Percentiles rank a stretch among this genome's conserved stretches.
phyloP scores from a whole-genome alignment of 2,329 filamentous ascomycete genomes.

The Microdochium trichocladiopsis region DNA sequence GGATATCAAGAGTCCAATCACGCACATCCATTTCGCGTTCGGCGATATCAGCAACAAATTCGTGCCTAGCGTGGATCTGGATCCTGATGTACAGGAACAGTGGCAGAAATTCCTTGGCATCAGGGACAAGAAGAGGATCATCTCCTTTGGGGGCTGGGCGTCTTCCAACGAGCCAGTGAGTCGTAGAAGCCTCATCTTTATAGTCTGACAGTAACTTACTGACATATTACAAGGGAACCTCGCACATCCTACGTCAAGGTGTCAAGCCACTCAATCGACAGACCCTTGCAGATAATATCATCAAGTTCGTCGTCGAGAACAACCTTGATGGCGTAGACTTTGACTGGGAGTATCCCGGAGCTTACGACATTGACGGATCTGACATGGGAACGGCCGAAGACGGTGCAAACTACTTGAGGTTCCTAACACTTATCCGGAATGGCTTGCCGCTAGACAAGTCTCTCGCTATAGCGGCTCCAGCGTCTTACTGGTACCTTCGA shows the following conservation, averaged over 20 bases:
- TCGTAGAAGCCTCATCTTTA: not conserved
- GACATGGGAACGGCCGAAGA: conserved; percentile 3
- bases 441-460: conserved; percentile 2
- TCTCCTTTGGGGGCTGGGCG: too few relatives aligned
- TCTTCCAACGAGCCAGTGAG: conserved; percentile 7
- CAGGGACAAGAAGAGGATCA: conserved; percentile 7
- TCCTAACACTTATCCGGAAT: conserved; percentile 4
- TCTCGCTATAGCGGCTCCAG: conserved; percentile 11
- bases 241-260: conserved; percentile 8
- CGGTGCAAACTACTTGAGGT: conserved; percentile 7
- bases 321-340: conserved; percentile 23
- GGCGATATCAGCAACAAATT: conserved; percentile 2
- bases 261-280: conserved; percentile 4
- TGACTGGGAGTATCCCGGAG: conserved; percentile 27
- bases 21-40: not conserved
- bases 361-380: not conserved
- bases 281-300: conserved; percentile 10
- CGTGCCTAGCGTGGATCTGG: not conserved
- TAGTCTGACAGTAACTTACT: not conserved
- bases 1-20: not conserved
- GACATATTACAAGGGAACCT: conserved; percentile 1
- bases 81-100: conserved; percentile 3
- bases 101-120: conserved; percentile 10
- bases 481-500: too few relatives aligned
- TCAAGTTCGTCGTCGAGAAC: conserved; percentile 12